Conservation (phyloP, 2,329 filamentous ascomycete genomes). For the Calonectria fujianensis region DNA sequence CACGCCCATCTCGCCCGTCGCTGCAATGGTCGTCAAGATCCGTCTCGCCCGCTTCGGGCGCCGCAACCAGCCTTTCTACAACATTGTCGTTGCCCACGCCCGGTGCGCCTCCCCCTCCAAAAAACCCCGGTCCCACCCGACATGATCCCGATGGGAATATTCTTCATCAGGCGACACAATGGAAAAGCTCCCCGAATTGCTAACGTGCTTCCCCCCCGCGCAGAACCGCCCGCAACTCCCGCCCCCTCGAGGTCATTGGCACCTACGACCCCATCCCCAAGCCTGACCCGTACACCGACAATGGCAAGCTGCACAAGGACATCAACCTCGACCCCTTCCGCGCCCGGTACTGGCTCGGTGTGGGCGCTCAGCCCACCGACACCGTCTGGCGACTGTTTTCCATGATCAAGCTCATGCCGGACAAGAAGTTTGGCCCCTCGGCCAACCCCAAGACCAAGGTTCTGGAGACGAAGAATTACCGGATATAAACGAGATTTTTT, state of each 20-base stretch:
- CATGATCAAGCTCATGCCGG: slow-evolving; percentile 77
- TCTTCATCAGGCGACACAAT: slow-evolving; percentile 7
- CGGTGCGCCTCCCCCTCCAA: slow-evolving; percentile 74
- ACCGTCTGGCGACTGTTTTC: slow-evolving; percentile 89
- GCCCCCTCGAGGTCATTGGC: slow-evolving; percentile 94
- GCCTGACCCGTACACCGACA: slow-evolving; percentile 74
- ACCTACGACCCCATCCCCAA: slow-evolving; percentile 83
- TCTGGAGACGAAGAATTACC: slow-evolving; percentile 55
- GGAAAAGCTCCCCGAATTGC: not conserved
- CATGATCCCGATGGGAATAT: slow-evolving; percentile 13
- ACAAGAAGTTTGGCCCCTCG: slow-evolving; percentile 61
- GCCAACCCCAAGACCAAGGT: slow-evolving; percentile 51
- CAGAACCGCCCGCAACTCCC: slow-evolving; percentile 89
- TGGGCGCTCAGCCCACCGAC: slow-evolving; percentile 95
- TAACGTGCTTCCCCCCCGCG: slow-evolving; percentile 17
- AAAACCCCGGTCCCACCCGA: not conserved
- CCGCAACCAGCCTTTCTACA: slow-evolving; percentile 93
- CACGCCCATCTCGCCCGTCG: slow-evolving; percentile 32
- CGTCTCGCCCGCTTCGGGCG: slow-evolving; percentile 95
- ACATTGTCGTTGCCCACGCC: slow-evolving; percentile 96
- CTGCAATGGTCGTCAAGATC: slow-evolving; percentile 91
- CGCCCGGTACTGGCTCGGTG: slow-evolving; percentile 96
- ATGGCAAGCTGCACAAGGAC: slow-evolving; percentile 89
- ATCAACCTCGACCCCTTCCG: slow-evolving; percentile 88
- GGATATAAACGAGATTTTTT: slow-evolving; percentile 48